Evolutionary conservation across 768 basidiomycete species (phyloP).

Genomic region (Plicaturopsis crispa): DNA sequence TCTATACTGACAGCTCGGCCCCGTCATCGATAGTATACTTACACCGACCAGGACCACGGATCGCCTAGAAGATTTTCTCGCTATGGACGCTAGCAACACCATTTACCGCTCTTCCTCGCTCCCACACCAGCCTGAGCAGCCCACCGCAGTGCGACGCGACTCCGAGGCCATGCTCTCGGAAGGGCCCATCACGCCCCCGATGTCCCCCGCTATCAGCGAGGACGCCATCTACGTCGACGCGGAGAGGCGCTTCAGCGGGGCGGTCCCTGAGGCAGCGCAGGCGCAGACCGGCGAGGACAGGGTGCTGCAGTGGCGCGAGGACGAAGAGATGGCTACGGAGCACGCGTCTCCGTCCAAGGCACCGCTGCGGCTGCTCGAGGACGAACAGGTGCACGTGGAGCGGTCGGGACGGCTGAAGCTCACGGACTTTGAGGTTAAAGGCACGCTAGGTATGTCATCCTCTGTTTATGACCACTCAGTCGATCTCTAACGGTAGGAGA

Average conservation of each 20-base stretch:
- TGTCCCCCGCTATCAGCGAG: slow-evolving; percentile 48
- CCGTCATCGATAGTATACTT: no score
- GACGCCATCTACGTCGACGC: slow-evolving; percentile 30
- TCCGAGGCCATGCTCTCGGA: slow-evolving; percentile 39
- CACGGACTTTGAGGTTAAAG: slow-evolving; percentile 76
- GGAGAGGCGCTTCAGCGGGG: slow-evolving; percentile 27
- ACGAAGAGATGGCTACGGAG: slow-evolving; percentile 18
- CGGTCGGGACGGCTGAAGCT: slow-evolving; percentile 49
- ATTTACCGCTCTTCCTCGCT: no score
- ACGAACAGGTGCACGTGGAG: slow-evolving; percentile 60
- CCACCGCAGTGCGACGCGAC: slow-evolving; percentile 21
- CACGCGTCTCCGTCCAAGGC: slow-evolving; percentile 14
- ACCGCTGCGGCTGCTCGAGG: slow-evolving; percentile 58
- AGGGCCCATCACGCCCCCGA: slow-evolving; percentile 65
- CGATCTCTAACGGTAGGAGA: not conserved
- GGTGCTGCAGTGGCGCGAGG: slow-evolving; percentile 11
- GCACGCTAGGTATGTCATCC: slow-evolving; percentile 54
- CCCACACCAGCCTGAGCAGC: no score
- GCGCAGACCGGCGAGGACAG: slow-evolving; percentile 7
- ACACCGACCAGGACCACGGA: no score
- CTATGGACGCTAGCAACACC: no score
- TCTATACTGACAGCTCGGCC: no score
- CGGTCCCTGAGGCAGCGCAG: slow-evolving; percentile 4
- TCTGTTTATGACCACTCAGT: slow-evolving; percentile 5
- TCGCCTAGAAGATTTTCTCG: no score